These are phyloP conservation scores for Capsicum rhomboideum DNA, from an alignment of 257 asterid genomes.

Conservation along the genomic window DNA sequence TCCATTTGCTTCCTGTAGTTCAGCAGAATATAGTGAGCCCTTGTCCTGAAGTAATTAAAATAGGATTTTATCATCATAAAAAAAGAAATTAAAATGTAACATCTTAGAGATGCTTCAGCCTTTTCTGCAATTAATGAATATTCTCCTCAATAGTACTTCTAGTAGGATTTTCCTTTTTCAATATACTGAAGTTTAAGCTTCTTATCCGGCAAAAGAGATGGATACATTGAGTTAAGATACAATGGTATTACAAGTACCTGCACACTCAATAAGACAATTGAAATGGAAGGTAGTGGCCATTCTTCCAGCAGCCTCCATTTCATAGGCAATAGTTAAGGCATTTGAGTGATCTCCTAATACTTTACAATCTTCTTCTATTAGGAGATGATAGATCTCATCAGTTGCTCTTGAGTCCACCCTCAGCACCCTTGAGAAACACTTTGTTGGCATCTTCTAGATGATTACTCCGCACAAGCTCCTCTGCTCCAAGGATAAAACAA, in stretches of 20 bases:
- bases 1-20: too few species aligned
- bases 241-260: slow-evolving; percentile 53
- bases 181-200: background rate
- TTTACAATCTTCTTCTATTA: slow-evolving; percentile 88
- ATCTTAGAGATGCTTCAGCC: background rate
- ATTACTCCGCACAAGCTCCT: slow-evolving; percentile 81
- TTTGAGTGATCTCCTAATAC: slow-evolving; percentile 94
- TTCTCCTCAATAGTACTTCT: background rate
- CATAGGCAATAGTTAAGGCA: slow-evolving; percentile 95
- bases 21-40: too few species aligned
- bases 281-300: slow-evolving; percentile 97
- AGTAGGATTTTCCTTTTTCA: background rate
- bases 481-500: slow-evolving; percentile 37
- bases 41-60: too few species aligned
- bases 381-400: slow-evolving; percentile 84
- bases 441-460: slow-evolving; percentile 88
- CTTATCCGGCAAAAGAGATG: background rate
- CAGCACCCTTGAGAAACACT: slow-evolving; percentile 89
- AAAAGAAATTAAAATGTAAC: background rate
- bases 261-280: slow-evolving; percentile 90
- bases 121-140: background rate
- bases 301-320: slow-evolving; percentile 99
- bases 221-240: background rate
- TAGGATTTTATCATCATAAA: background rate
- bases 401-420: slow-evolving; percentile 96